Percentiles rank a stretch among this genome's conserved stretches.
These are phyloP conservation scores for Stachybotrys elegans DNA, from an alignment of 2,329 filamentous ascomycete genomes.

Conservation along the genomic window DNA sequence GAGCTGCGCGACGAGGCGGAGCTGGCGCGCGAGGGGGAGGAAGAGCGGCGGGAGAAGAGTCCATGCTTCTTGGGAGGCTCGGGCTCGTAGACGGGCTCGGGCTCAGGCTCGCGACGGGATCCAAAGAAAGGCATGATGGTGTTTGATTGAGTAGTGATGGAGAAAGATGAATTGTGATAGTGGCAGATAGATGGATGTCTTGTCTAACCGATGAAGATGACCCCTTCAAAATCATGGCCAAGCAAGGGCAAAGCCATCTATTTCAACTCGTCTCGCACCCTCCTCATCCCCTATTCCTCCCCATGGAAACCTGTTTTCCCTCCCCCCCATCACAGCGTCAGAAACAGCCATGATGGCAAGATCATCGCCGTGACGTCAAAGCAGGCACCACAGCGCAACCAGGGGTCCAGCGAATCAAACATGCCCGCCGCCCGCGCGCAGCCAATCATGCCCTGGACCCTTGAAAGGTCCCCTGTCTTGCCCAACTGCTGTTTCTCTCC, in stretches of 20 bases:
- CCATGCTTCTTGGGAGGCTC: constrained; percentile 26
- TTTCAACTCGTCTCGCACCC: neutral
- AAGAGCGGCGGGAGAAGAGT: constrained; percentile 29
- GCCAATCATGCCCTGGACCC: too few species aligned
- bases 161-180: too few species aligned
- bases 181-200: too few species aligned
- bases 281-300: neutral
- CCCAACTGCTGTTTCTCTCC: neutral
- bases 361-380: constrained; percentile 3
- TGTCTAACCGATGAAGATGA: too few species aligned
- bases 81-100: constrained; percentile 8
- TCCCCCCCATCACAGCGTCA: neutral
- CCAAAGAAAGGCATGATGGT: constrained; percentile 21
- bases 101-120: neutral
- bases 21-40: constrained; percentile 20
- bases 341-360: neutral
- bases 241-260: neutral
- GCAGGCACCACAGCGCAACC: neutral
- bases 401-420: neutral
- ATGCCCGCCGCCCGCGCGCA: neutral
- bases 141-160: neutral
- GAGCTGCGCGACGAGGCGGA: constrained; percentile 15
- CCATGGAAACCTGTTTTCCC: neutral
- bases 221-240: too few species aligned
- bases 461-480: neutral